Evolutionary conservation across 371 early-diverging fungal genomes (phyloP).

Genomic region (Mucor plumbeus): DNA sequence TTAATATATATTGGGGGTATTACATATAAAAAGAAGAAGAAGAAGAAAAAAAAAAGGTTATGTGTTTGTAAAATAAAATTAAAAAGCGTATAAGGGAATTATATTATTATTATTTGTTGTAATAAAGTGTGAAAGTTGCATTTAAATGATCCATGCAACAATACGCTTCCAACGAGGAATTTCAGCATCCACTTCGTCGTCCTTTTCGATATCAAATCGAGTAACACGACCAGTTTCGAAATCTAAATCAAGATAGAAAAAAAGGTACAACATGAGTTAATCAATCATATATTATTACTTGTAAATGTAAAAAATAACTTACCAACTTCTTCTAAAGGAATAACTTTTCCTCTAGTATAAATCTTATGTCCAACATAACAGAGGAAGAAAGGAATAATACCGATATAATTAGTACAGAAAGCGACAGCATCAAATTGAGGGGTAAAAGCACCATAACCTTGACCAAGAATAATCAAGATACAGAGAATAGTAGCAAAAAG

Average conservation of each 20-base stretch:
- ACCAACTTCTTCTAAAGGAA: slow-evolving; percentile 66
- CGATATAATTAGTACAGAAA: slow-evolving; percentile 46
- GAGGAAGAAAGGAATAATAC: slow-evolving; percentile 48
- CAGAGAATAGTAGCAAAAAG: slow-evolving; percentile 55
- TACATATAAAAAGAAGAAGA: neutral
- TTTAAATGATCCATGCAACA: neutral
- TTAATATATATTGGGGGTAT: neutral
- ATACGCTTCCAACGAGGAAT: slow-evolving; percentile 23
- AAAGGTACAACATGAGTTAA: neutral
- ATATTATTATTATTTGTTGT: neutral
- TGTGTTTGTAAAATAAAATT: neutral
- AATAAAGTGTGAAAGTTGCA: neutral
- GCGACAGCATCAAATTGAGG: slow-evolving; percentile 32
- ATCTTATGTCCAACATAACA: slow-evolving; percentile 56
- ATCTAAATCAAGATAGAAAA: slow-evolving; percentile 20
- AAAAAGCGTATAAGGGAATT: neutral
- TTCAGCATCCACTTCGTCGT: slow-evolving; percentile 25
- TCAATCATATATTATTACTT: neutral
- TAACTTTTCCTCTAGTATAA: slow-evolving; percentile 51
- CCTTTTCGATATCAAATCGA: slow-evolving; percentile 39
- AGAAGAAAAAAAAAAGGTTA: neutral
- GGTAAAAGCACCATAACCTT: slow-evolving; percentile 50
- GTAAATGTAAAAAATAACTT: neutral
- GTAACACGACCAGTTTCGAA: slow-evolving; percentile 49
- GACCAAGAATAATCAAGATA: slow-evolving; percentile 62